Base-by-base conservation (phyloP, 306 rosid genomes). In the Fagus crenata region DNA sequence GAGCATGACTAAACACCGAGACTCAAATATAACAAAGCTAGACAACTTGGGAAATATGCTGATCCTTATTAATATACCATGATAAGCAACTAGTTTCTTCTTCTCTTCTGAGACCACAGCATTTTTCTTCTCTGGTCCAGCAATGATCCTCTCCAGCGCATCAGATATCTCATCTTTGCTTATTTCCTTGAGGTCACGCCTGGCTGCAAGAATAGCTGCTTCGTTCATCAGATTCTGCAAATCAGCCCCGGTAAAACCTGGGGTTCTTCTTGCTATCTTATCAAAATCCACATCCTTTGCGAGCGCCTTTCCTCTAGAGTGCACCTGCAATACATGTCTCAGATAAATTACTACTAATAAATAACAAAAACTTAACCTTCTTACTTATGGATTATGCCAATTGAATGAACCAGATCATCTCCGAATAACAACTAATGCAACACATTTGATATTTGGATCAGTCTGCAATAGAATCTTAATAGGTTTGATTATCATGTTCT, bases 81-180 rank as follows among this genome's bases (percentile, higher is more conserved):
- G 92, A 84, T 89, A 89, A 35, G 92, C 99, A 40, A 95, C 99
- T 75, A 95, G 68, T 89, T 89, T 95, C 90, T 95, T 95, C 91
- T 95, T 95, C 46, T 95, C 99, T 0, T 95, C 99, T 0, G 99
- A 95, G 69, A 95, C 97, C 1, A 95, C 99, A 8, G 98, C 99
- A 53, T 95, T 95, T 84, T 92, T 92, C 98, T 95, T 95, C 84
- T 95, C 99, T 17, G 99, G 99, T 70, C 99, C 99, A 12, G 99
- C 99, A 65, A 95, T 95, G 70, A 95, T 95, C 81, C 98, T 84
- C 69, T 95, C 99, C 78, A 95, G 93, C 2, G 99, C 99, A 81
- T 95, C 99, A 4, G 99, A 85, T 77, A 95, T 95, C 88, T 95
- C 99, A 80, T 95, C 99, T 81, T 95, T 95, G 72, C 99, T 95